Evolutionary conservation across 2,329 filamentous ascomycete species (phyloP), one percentile per base, ranked within the genome.

Genomic region (Mollisiaceae sp.): DNA sequence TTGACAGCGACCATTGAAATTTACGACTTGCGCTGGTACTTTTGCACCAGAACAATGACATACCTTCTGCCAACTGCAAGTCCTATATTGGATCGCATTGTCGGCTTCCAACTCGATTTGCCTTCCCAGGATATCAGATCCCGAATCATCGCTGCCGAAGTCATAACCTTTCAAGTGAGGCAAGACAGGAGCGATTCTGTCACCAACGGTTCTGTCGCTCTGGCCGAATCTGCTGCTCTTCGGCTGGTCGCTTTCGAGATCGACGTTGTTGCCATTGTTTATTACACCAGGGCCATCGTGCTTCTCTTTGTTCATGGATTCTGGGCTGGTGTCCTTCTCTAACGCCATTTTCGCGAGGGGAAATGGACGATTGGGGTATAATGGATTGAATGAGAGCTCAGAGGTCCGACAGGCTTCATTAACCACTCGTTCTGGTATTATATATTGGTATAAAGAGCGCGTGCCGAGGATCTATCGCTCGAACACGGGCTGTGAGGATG

Each of bases 31-130:
- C 15, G 43, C 20, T 22, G 3, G 20, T 9, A 8, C 18, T n/a
- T 32, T 18, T 54, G 22, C 5, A 22, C 14, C 24, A 54, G 22
- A 11, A 18, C 50, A 43, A 27, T 20, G 22, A 61, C 79, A 62
- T 70, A 89, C 88, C 84, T 97, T 97, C 75, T 92, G 90, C 94
- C 94, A 97, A 71, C 90, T 94, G 80, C 94, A 97, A 45, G 93
- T 97, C 67, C 94, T 86, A 77, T 97, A 97, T 80, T 97, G 89
- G 78, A 97, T 97, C 12, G 89, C 87, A 77, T 91, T 89, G 60
- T 87, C 89, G 35, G 88, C 85, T 78, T 97, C 94, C 67, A 91
- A 76, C 61, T 89, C 91, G 69, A 94, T 86, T 79, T 97, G 93
- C 79, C 86, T 85, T 58, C 82, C 84, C 55, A 76, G 55, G 43